Evolutionary conservation across 2,329 filamentous ascomycete genomes (phyloP).

Genomic region (Xylariomycetidae sp.): DNA sequence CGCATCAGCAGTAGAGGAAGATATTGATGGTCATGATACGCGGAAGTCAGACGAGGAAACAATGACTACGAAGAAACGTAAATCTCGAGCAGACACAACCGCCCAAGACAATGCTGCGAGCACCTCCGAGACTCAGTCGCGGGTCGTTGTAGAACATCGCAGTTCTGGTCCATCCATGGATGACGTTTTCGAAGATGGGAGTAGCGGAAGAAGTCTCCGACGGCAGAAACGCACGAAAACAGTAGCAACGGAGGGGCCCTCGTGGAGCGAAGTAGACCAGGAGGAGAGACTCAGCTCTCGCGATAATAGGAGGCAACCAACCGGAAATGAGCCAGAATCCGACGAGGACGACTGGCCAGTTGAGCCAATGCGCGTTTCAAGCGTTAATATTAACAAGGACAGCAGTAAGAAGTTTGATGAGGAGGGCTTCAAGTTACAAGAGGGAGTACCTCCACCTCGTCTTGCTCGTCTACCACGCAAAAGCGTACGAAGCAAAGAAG

Average conservation of each 20-base stretch:
- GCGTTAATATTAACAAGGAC: too few relatives aligned
- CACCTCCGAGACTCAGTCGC: background rate
- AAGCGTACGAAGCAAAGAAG: constrained; percentile 25
- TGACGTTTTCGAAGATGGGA: constrained; percentile 2
- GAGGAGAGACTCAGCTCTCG: too few relatives aligned
- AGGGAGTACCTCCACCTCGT: constrained; percentile 19
- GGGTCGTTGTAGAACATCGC: background rate
- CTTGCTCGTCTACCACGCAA: constrained; percentile 23
- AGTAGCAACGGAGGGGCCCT: too few relatives aligned
- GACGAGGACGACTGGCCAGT: too few relatives aligned
- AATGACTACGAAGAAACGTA: background rate
- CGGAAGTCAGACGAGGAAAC: background rate
- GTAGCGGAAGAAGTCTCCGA: too few relatives aligned
- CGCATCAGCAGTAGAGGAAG: too few relatives aligned
- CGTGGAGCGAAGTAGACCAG: too few relatives aligned
- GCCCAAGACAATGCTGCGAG: constrained; percentile 1
- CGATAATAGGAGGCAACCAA: too few relatives aligned
- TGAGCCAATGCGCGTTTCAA: too few relatives aligned
- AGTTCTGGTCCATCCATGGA: background rate
- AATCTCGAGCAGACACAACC: background rate
- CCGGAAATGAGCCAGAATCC: too few relatives aligned
- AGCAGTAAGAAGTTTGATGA: constrained; percentile 2
- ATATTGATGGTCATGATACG: too few relatives aligned
- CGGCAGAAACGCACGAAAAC: too few relatives aligned
- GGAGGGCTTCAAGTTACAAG: constrained; percentile 4